These are phyloP conservation scores for Fusarium mexicanum DNA, from an alignment of 2,329 filamentous ascomycete species.

Conservation along the genomic window DNA sequence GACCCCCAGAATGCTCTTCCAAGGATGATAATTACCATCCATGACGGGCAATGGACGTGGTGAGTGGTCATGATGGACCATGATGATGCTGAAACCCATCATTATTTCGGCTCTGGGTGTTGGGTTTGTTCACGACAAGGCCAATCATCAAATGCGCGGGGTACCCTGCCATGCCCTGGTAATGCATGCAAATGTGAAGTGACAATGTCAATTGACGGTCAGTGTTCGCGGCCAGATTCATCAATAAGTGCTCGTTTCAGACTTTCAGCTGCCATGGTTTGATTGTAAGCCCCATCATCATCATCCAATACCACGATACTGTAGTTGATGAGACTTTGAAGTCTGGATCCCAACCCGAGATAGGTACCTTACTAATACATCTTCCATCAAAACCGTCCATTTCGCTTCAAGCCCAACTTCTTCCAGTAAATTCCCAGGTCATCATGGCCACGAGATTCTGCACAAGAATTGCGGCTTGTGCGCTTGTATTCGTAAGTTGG, in stretches of 20 bases:
- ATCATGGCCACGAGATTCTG: constrained; percentile 6
- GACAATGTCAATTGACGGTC: not conserved
- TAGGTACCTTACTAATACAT: not conserved
- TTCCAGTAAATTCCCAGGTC: not conserved
- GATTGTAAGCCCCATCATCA: not conserved
- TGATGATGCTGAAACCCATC: constrained; percentile 36
- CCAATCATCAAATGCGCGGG: constrained; percentile 24
- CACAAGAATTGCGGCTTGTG: not conserved
- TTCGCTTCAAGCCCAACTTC: constrained; percentile 8
- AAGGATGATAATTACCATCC: not conserved
- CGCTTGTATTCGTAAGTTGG: constrained; percentile 14
- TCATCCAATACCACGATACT: not conserved
- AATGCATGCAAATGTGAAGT: not conserved
- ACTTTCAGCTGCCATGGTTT: constrained; percentile 17
- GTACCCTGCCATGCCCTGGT: constrained; percentile 12
- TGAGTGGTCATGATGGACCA: constrained; percentile 27
- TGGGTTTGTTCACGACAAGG: not conserved
- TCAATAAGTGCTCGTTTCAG: constrained; percentile 13
- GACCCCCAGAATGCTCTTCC: not conserved
- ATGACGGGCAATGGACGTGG: not conserved
- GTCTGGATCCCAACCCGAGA: not conserved
- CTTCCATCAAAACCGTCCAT: not conserved
- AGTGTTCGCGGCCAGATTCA: not conserved
- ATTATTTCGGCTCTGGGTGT: constrained; percentile 13
- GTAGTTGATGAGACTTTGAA: not conserved